phyloP scores from a whole-genome alignment of 2,329 filamentous ascomycete genomes.

The Paracoccidioides brasiliensis region DNA sequence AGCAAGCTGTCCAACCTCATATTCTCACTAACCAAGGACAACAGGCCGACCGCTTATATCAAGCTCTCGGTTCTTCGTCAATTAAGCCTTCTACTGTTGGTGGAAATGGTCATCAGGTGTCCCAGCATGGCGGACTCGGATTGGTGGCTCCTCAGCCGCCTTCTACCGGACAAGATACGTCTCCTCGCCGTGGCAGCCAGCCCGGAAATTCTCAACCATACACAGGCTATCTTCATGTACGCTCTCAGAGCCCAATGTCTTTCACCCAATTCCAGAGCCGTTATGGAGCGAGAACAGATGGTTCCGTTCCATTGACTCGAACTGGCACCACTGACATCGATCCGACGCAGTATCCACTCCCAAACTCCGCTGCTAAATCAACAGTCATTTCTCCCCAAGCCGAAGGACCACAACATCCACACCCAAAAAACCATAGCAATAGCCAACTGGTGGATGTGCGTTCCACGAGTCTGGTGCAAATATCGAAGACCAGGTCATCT shows the following conservation, averaged over 20 bases:
- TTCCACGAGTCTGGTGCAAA: neutral
- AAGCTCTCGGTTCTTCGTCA: no score
- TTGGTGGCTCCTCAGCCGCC: neutral
- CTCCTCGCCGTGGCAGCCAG: neutral
- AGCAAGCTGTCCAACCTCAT: neutral
- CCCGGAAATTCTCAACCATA: neutral
- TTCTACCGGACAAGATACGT: neutral
- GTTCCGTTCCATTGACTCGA: no score
- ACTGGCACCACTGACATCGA: neutral
- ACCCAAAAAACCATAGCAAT: neutral
- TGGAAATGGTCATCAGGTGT: neutral
- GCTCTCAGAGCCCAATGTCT: neutral
- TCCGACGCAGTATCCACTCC: constrained; percentile 4
- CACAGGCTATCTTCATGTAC: neutral
- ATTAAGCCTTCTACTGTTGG: no score
- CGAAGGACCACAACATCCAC: constrained; percentile 3
- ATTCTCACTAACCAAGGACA: no score
- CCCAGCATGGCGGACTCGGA: neutral
- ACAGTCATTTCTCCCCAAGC: neutral
- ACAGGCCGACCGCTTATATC: no score
- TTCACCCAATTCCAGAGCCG: neutral
- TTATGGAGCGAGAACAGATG: neutral
- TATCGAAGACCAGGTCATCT: neutral
- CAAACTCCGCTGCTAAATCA: neutral
- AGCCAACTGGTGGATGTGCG: no score